Percentiles rank a stretch among this genome's conserved stretches.
These are phyloP conservation scores for Fusarium cicatricum DNA, from an alignment of 2,329 filamentous ascomycete genomes.

Conservation along the genomic window DNA sequence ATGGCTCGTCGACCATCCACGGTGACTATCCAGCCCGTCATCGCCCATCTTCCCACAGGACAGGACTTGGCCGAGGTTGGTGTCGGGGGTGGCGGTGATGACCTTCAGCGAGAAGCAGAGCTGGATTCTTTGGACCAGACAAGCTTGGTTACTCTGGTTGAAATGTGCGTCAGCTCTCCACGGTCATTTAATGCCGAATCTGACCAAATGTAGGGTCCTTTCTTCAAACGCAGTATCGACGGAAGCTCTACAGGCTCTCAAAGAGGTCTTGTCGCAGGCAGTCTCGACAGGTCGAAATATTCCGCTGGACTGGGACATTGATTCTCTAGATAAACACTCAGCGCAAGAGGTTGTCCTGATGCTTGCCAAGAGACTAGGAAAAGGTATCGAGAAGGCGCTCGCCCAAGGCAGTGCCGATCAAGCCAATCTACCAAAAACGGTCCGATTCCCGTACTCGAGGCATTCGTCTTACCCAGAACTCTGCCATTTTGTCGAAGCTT, in stretches of 20 bases:
- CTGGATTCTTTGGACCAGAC: slow-evolving; percentile 66
- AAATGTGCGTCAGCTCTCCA: slow-evolving; percentile 44
- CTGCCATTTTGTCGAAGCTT: slow-evolving; percentile 71
- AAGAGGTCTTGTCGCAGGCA: slow-evolving; percentile 23
- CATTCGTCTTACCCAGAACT: slow-evolving; percentile 89
- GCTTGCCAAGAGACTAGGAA: slow-evolving; percentile 23
- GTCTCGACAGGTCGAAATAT: slow-evolving; percentile 37
- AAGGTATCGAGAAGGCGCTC: neutral
- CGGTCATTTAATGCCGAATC: neutral
- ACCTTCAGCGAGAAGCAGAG: slow-evolving; percentile 73
- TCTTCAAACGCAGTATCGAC: slow-evolving; percentile 14
- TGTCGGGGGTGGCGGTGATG: slow-evolving; percentile 80
- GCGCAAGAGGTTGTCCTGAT: slow-evolving; percentile 12
- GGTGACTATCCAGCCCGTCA: slow-evolving; percentile 81
- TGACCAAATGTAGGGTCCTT: slow-evolving; percentile 29
- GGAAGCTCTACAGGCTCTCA: slow-evolving; percentile 16
- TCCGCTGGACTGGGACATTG: slow-evolving; percentile 37
- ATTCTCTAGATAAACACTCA: slow-evolving; percentile 24
- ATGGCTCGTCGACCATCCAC: slow-evolving; percentile 58
- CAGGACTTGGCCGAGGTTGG: slow-evolving; percentile 75
- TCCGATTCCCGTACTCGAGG: slow-evolving; percentile 83
- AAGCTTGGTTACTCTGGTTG: slow-evolving; percentile 59
- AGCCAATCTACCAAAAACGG: slow-evolving; percentile 49
- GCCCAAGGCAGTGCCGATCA: neutral
- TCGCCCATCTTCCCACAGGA: slow-evolving; percentile 69